Conservation (phyloP, 2,329 filamentous ascomycete genomes). For the Periconia sp. region DNA sequence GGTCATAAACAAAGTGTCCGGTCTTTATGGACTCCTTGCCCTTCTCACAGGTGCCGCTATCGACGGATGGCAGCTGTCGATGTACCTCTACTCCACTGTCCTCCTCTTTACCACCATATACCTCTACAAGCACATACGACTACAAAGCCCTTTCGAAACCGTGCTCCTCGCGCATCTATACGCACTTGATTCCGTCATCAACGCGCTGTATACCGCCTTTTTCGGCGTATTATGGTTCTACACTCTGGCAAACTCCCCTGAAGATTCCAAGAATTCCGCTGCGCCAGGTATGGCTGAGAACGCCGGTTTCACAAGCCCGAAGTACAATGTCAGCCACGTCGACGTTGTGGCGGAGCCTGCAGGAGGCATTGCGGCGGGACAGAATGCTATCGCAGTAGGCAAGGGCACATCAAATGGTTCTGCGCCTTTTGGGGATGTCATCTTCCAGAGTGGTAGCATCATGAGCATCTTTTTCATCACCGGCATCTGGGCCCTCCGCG, state of each 20-base stretch:
- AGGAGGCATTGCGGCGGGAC: constrained; percentile 49
- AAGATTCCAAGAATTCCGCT: constrained; percentile 29
- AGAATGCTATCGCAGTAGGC: constrained; percentile 56
- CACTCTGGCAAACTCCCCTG: constrained; percentile 62
- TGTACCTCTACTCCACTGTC: constrained; percentile 84
- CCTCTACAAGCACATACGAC: constrained; percentile 78
- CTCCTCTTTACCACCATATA: constrained; percentile 68
- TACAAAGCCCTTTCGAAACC: constrained; percentile 75
- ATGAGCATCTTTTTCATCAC: constrained; percentile 78
- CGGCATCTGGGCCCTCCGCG: constrained; percentile 70
- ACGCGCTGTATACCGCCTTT: constrained; percentile 76
- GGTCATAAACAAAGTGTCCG: constrained; percentile 89
- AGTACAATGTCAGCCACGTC: constrained; percentile 62
- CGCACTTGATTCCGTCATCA: constrained; percentile 77
- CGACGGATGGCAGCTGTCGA: constrained; percentile 79
- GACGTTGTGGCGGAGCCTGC: constrained; percentile 55
- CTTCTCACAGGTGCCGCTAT: constrained; percentile 84
- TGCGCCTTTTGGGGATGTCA: constrained; percentile 60
- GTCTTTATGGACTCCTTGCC: constrained; percentile 86
- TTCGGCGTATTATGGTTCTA: constrained; percentile 89
- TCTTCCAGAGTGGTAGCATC: constrained; percentile 67
- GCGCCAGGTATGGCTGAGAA: constrained; percentile 61
- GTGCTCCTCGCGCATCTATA: constrained; percentile 85
- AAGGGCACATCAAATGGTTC: constrained; percentile 39
- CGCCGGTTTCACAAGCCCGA: constrained; percentile 65